A percentile compares a stretch with the other conserved stretches of the same genome.
phyloP scores from a whole-genome alignment of 345 rosid species.

The Eucalyptus regnans region DNA sequence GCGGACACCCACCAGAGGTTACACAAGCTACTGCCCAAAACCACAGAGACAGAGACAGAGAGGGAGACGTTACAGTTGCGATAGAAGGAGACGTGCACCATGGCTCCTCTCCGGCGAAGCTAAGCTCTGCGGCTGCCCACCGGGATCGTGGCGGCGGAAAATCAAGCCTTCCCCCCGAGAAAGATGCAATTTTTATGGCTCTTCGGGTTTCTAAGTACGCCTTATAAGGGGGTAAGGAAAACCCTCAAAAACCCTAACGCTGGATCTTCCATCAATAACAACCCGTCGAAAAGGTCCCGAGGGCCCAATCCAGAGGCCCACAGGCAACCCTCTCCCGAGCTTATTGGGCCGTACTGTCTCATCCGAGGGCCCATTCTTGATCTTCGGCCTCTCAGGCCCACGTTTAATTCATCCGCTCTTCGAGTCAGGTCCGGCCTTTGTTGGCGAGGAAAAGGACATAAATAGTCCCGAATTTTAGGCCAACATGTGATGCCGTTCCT shows the following conservation, averaged over 20 bases:
- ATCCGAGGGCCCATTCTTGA: not conserved
- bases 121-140: not conserved
- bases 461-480: accelerated
- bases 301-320: not conserved
- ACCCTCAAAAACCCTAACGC: not conserved
- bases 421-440: no score
- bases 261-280: not conserved
- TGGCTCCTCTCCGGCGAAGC: not conserved
- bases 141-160: not conserved
- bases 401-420: not conserved
- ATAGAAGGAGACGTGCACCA: constrained; percentile 35
- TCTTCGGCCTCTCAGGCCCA: not conserved
- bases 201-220: not conserved
- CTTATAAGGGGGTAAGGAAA: not conserved
- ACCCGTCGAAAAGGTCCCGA: not conserved
- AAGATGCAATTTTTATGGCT: not conserved
- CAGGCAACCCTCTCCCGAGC: not conserved
- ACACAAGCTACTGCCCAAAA: not conserved
- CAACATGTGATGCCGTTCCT: accelerated
- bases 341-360: not conserved
- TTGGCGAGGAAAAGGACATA: accelerated
- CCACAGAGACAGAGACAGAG: not conserved
- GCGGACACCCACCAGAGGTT: no score
- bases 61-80: constrained; percentile 23
- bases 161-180: not conserved